These are phyloP conservation scores for Blakeslea trispora DNA, from an alignment of 371 early-diverging fungal species.

Conservation along the genomic window DNA sequence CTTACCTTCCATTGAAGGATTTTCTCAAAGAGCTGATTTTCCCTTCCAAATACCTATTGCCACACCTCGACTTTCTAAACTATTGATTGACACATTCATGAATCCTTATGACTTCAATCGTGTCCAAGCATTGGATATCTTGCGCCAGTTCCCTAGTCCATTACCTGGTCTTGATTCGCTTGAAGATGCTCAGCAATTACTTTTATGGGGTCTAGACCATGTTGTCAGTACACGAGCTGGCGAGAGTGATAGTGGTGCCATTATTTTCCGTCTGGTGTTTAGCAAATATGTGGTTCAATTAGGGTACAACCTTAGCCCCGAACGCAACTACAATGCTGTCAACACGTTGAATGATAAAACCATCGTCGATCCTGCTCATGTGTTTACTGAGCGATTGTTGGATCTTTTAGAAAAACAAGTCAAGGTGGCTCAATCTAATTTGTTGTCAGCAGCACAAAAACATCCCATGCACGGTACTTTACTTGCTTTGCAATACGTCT, in stretches of 20 bases:
- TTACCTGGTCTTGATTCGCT: constrained; percentile 53
- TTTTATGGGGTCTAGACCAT: constrained; percentile 66
- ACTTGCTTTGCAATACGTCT: constrained; percentile 70
- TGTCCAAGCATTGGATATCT: constrained; percentile 61
- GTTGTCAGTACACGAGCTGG: constrained; percentile 73
- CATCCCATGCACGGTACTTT: constrained; percentile 78
- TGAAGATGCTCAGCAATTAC: constrained; percentile 54
- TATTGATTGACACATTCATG: constrained; percentile 60
- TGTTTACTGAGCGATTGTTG: constrained; percentile 56
- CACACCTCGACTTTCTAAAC: constrained; percentile 46
- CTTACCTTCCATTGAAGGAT: constrained; percentile 49
- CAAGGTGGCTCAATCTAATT: constrained; percentile 56
- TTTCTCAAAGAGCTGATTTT: too few species aligned
- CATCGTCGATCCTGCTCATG: constrained; percentile 10
- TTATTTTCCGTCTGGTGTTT: constrained; percentile 76
- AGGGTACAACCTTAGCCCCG: constrained; percentile 50
- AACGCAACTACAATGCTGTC: too few species aligned
- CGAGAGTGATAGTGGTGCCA: constrained; percentile 84
- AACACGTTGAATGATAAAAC: too few species aligned
- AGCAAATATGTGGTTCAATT: constrained; percentile 70
- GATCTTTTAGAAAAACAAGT: constrained; percentile 56
- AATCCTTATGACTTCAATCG: constrained; percentile 77
- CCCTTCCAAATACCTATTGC: constrained; percentile 57
- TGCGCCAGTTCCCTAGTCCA: constrained; percentile 61
- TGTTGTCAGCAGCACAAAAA: constrained; percentile 70